Conservation (phyloP, 257 asterid species). For the Capsicum pubescens region DNA sequence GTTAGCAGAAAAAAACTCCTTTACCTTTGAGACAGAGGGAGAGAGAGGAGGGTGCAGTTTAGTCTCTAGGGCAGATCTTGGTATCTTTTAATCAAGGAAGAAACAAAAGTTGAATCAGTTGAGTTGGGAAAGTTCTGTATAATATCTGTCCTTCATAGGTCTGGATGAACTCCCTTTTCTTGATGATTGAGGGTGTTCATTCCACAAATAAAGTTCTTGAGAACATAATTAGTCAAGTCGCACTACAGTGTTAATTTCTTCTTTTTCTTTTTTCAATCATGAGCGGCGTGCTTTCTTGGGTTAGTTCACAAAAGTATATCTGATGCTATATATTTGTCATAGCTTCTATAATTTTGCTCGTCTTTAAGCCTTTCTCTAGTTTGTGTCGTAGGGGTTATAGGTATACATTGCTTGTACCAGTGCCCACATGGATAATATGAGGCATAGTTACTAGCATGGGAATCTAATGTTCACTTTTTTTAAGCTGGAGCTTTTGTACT, state of each 20-base stretch:
- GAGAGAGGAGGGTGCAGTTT: background rate
- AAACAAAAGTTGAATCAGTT: slow-evolving; percentile 21
- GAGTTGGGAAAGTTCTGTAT: background rate
- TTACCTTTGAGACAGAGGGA: background rate
- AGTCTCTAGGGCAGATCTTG: background rate
- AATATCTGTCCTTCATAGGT: background rate
- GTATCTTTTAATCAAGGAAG: background rate
- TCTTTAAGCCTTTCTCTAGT: slow-evolving; percentile 5
- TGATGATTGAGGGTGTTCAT: background rate
- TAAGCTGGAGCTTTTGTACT: background rate
- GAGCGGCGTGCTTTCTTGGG: background rate
- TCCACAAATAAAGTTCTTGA: background rate
- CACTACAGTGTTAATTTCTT: background rate
- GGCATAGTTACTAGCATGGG: slow-evolving; percentile 1
- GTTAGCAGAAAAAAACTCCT: background rate
- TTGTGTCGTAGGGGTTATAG: background rate
- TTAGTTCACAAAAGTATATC: background rate
- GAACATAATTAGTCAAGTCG: background rate
- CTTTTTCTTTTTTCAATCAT: background rate
- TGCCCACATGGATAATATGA: slow-evolving; percentile 10
- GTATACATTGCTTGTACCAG: background rate
- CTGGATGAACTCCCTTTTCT: slow-evolving; percentile 19
- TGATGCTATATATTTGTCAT: background rate
- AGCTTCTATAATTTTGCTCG: background rate
- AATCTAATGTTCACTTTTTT: background rate